phyloP scores from a whole-genome alignment of 768 basidiomycete species.

The Obba rivulosa region DNA sequence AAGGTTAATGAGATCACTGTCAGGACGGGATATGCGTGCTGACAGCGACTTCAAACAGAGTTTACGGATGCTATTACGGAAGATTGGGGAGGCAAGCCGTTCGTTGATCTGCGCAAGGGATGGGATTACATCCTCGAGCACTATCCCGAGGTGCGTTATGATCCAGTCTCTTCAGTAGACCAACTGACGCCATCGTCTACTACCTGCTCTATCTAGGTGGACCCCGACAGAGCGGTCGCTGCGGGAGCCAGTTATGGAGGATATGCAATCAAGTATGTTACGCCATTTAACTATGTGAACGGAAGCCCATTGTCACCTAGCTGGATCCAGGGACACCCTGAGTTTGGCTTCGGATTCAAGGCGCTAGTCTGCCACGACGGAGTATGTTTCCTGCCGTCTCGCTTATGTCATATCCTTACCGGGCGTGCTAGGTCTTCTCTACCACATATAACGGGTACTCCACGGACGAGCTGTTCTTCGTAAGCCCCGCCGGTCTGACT shows the following conservation, averaged over 20 bases:
- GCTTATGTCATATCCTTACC: not conserved
- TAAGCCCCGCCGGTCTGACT: conserved; percentile 31
- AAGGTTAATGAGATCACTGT: conserved; percentile 34
- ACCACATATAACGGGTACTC: conserved; percentile 75
- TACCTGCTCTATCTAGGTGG: conserved; percentile 41
- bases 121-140: conserved; percentile 65
- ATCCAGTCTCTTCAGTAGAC: not conserved
- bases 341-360: conserved; percentile 85
- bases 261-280: conserved; percentile 75
- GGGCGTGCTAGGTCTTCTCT: conserved; percentile 57
- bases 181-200: conserved; percentile 1
- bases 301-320: conserved; percentile 32
- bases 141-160: conserved; percentile 56
- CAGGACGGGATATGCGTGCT: no score
- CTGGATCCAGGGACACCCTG: conserved; percentile 94
- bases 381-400: conserved; percentile 32
- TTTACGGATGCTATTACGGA: conserved; percentile 75
- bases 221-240: conserved; percentile 63
- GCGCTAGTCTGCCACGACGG: conserved; percentile 92
- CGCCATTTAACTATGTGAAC: not conserved
- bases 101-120: conserved; percentile 64
- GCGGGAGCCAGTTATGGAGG: conserved; percentile 38
- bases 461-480: conserved; percentile 91
- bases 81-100: conserved; percentile 87
- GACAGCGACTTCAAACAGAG: conserved; percentile 33